Percentiles rank a stretch among this genome's conserved stretches.
phyloP scores from a whole-genome alignment of 108 stramenopile species.

The Nitzschia putrida region DNA sequence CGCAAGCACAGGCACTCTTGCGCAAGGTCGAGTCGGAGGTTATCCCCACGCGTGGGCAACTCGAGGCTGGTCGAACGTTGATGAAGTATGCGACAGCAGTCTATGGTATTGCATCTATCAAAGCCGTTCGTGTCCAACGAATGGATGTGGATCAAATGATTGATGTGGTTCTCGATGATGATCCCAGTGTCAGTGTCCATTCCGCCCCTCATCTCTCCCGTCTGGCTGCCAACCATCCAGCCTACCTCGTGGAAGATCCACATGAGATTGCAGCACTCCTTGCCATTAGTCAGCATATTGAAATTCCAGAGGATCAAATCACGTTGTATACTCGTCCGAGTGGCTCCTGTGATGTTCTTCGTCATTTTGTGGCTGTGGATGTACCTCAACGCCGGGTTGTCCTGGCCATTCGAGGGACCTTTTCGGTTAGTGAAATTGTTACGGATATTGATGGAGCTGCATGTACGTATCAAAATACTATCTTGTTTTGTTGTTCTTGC shows the following conservation, averaged over 20 bases:
- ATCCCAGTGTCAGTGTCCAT: background rate
- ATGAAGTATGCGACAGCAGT: constrained; percentile 50
- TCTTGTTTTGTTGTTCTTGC: no score
- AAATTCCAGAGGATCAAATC: background rate
- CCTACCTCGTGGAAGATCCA: background rate
- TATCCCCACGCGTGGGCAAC: background rate
- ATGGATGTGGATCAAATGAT: background rate
- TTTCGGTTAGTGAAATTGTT: constrained; percentile 38
- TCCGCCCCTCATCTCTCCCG: background rate
- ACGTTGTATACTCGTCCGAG: background rate
- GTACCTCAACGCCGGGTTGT: constrained; percentile 35
- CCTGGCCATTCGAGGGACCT: constrained; percentile 57
- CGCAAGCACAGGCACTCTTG: background rate
- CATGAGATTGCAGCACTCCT: background rate
- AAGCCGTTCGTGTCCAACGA: constrained; percentile 37
- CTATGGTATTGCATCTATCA: constrained; percentile 43
- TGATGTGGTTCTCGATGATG: background rate
- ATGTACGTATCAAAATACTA: constrained; percentile 13
- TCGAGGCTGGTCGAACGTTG: constrained; percentile 23
- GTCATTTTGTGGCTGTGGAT: constrained; percentile 51
- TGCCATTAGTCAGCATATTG: background rate
- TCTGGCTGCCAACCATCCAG: background rate
- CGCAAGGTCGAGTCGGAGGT: background rate
- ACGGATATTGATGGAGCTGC: constrained; percentile 41
- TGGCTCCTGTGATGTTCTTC: constrained; percentile 6